phyloP scores from a whole-genome alignment of 2,329 filamentous ascomycete species.

The Metarhizium robertsii region DNA sequence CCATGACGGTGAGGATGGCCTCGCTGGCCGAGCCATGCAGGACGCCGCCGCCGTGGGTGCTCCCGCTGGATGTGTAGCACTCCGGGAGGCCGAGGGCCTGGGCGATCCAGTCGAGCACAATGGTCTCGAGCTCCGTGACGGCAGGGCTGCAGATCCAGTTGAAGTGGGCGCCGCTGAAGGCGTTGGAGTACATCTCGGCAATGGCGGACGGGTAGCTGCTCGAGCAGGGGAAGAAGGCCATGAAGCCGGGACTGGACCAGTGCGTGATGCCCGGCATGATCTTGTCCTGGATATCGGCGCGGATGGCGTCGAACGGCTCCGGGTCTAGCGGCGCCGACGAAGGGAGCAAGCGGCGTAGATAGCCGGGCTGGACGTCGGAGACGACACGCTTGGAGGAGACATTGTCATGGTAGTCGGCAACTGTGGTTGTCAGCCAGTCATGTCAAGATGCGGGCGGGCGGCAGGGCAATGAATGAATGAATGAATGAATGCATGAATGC shows the following conservation, averaged over 20 bases:
- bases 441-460: neutral
- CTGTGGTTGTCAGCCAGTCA: conserved; percentile 30
- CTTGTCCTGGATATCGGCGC: conserved; percentile 71
- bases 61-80: conserved; percentile 63
- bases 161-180: conserved; percentile 85
- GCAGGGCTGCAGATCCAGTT: conserved; percentile 95
- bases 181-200: conserved; percentile 83
- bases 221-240: conserved; percentile 87
- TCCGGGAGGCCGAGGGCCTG: conserved; percentile 64
- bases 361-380: conserved; percentile 73
- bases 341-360: conserved; percentile 73
- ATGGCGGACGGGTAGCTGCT: conserved; percentile 78
- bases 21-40: conserved; percentile 89
- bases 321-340: conserved; percentile 51
- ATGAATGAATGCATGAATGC: too few relatives aligned
- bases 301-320: conserved; percentile 71
- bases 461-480: too few relatives aligned
- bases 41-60: conserved; percentile 74
- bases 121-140: conserved; percentile 86
- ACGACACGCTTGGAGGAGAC: conserved; percentile 63
- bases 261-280: conserved; percentile 91
- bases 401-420: conserved; percentile 75
- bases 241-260: conserved; percentile 91
- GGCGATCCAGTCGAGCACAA: conserved; percentile 87
- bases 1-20: conserved; percentile 76